Evolutionary conservation across 805 yeast genomes (phyloP).

Genomic region (Wickerhamomyces sydowiorum): DNA sequence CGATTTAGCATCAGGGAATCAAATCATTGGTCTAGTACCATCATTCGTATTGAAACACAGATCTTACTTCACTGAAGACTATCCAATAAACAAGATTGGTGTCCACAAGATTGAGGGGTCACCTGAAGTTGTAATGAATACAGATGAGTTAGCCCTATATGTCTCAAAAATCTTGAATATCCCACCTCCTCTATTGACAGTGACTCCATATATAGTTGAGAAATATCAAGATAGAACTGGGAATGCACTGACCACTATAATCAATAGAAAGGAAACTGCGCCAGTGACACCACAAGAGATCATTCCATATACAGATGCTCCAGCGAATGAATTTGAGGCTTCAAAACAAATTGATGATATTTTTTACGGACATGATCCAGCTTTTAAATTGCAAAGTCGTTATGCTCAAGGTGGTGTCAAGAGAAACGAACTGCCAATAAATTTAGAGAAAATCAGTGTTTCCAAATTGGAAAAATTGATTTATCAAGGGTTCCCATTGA

Average conservation of each 20-base stretch:
- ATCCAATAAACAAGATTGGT: background rate
- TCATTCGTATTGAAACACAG: conserved; percentile 14
- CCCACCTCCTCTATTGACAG: background rate
- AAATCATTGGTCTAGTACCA: conserved; percentile 16
- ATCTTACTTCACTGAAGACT: conserved; percentile 1
- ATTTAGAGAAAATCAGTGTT: too few relatives aligned
- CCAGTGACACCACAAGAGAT: background rate
- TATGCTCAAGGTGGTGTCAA: too few relatives aligned
- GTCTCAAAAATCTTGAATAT: background rate
- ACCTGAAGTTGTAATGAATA: background rate
- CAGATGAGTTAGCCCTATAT: background rate
- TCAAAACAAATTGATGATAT: background rate
- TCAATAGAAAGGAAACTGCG: background rate
- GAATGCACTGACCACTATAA: background rate
- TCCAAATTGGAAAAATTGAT: too few relatives aligned
- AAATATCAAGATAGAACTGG: background rate
- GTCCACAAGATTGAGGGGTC: too few relatives aligned
- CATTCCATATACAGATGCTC: too few relatives aligned
- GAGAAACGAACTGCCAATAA: too few relatives aligned
- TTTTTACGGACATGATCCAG: background rate
- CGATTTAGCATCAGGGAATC: background rate
- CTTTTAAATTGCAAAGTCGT: too few relatives aligned
- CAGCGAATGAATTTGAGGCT: background rate
- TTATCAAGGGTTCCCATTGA: too few relatives aligned
- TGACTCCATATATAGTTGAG: background rate